Evolutionary conservation across 176 grass and related monocot genomes (phyloP).

Genomic region (Carex kokanica): DNA sequence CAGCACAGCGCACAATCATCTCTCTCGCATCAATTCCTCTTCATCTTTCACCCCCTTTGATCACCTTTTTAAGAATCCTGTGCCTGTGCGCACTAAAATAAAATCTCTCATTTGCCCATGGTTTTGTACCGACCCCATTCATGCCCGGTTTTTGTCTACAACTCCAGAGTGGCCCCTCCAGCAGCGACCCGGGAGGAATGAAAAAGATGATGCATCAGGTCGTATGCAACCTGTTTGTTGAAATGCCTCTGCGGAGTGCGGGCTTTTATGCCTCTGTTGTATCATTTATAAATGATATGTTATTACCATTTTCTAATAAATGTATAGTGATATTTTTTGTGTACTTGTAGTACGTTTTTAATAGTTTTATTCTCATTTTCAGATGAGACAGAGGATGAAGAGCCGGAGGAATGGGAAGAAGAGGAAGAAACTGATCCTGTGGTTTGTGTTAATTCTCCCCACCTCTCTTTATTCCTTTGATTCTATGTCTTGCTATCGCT

Average conservation of each 20-base stretch:
- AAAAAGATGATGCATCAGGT: constrained; percentile 2
- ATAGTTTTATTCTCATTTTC: constrained; percentile 19
- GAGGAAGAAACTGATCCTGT: constrained; percentile 36
- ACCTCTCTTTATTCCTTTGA: background rate
- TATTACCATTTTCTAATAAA: background rate
- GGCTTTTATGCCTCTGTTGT: background rate
- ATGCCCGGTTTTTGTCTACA: constrained; percentile 20
- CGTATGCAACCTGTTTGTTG: constrained; percentile 11
- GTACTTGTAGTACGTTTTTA: background rate
- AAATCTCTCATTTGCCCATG: background rate
- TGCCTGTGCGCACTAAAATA: background rate
- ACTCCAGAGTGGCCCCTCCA: background rate
- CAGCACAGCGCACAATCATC: background rate
- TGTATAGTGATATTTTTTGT: background rate
- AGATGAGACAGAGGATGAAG: constrained; percentile 31
- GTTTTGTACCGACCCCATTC: background rate
- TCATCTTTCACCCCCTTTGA: background rate
- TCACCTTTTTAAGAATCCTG: background rate
- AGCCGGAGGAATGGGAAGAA: constrained; percentile 52
- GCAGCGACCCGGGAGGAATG: background rate
- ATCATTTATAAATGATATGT: background rate
- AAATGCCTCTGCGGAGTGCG: background rate
- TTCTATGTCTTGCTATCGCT: background rate
- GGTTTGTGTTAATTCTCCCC: constrained; percentile 33
- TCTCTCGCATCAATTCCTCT: background rate